Conservation (phyloP, 495 filamentous ascomycete genomes). For the Neurospora intermedia region DNA sequence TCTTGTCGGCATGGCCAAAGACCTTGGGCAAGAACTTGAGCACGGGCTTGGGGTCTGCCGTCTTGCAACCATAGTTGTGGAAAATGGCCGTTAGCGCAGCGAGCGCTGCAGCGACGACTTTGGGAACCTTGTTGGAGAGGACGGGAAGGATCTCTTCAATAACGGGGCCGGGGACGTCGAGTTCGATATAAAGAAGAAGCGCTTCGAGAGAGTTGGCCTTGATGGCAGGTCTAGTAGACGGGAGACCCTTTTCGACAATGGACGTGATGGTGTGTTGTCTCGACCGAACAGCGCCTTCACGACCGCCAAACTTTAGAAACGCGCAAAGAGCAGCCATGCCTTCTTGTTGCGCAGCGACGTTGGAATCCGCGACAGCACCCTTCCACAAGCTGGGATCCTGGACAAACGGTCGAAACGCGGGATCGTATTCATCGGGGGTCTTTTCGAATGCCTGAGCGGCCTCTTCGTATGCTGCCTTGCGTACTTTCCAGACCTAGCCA, state of each 20-base stretch:
- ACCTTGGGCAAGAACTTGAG: conserved; percentile 83
- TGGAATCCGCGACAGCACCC: conserved; percentile 84
- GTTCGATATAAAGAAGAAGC: conserved; percentile 76
- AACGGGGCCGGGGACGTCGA: conserved; percentile 76
- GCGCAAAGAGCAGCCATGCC: conserved; percentile 77
- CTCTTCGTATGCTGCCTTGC: conserved; percentile 91
- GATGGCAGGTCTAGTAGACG: conserved; percentile 73
- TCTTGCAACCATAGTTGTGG: conserved; percentile 89
- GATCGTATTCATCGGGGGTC: conserved; percentile 78
- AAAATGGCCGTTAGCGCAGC: conserved; percentile 71
- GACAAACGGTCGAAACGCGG: conserved; percentile 74
- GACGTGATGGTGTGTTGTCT: conserved; percentile 60
- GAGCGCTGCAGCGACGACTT: conserved; percentile 79
- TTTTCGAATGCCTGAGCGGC: conserved; percentile 76
- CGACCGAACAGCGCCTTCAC: conserved; percentile 69
- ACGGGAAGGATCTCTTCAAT: conserved; percentile 84
- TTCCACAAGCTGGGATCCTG: conserved; percentile 85
- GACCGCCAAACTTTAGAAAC: conserved; percentile 80
- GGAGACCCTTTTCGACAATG: conserved; percentile 86
- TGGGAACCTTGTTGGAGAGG: conserved; percentile 85
- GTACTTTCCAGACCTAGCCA: conserved; percentile 82
- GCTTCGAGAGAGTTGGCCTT: conserved; percentile 84
- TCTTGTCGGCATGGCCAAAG: conserved; percentile 96
- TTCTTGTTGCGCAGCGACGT: conserved; percentile 94
- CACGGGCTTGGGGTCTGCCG: conserved; percentile 92